Evolutionary conservation across 2,329 filamentous ascomycete genomes (phyloP).

Genomic region (Neospermospora avenae): DNA sequence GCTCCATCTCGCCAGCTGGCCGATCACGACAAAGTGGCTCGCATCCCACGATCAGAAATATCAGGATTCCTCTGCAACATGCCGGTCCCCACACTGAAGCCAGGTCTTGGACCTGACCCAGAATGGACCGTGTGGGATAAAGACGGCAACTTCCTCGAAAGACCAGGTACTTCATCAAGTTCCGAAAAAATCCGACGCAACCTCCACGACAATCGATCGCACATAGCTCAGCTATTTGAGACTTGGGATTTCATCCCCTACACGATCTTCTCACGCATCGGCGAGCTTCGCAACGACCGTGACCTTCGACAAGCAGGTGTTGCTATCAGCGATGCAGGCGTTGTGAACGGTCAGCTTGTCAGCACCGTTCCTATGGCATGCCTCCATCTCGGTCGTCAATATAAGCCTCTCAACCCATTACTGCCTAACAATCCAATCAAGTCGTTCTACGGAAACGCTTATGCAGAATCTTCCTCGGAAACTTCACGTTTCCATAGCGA

Average conservation of each 20-base stretch:
- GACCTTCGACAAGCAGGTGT: slow-evolving; percentile 29
- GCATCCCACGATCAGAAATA: slow-evolving; percentile 20
- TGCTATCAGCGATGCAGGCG: slow-evolving; percentile 17
- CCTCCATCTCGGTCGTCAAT: slow-evolving; percentile 28
- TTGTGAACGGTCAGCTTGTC: slow-evolving; percentile 24
- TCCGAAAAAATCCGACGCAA: neutral
- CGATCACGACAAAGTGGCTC: slow-evolving; percentile 19
- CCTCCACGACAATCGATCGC: neutral
- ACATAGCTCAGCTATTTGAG: neutral
- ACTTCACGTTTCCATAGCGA: neutral
- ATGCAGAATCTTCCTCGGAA: neutral
- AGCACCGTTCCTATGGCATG: slow-evolving; percentile 30
- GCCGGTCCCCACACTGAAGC: neutral
- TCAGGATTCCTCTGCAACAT: slow-evolving; percentile 16
- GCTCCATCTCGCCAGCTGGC: slow-evolving; percentile 14
- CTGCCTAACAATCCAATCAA: neutral
- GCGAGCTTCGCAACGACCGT: slow-evolving; percentile 30
- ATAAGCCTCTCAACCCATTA: neutral
- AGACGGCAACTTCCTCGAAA: neutral
- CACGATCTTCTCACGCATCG: slow-evolving; percentile 24
- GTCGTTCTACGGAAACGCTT: slow-evolving; percentile 10
- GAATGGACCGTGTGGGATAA: neutral
- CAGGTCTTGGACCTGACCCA: neutral
- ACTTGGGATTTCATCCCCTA: slow-evolving; percentile 29
- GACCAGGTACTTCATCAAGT: neutral